Conservation (phyloP, 2,329 filamentous ascomycete genomes). For the Dothideomycetidae sp. region DNA sequence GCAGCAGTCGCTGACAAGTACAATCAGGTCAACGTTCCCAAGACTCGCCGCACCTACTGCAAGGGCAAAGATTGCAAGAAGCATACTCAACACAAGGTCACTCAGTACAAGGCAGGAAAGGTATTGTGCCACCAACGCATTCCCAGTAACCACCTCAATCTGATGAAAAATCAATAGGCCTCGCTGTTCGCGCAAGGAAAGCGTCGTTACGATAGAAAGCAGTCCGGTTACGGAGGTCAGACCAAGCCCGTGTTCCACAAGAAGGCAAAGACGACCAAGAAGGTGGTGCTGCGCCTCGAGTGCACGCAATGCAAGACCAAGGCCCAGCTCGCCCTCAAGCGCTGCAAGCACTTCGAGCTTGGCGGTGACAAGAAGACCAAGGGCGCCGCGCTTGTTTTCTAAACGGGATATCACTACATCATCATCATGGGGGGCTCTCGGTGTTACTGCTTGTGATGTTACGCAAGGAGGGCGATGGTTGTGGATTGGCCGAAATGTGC, state of each 20-base stretch:
- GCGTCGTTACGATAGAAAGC: constrained; percentile 98
- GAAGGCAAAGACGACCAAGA: constrained; percentile 99
- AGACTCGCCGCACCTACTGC: constrained; percentile 95
- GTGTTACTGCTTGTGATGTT: constrained; percentile 14
- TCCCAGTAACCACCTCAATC: neutral
- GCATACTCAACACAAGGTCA: constrained; percentile 74
- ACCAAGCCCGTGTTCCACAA: constrained; percentile 99
- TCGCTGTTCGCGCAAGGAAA: constrained; percentile 97
- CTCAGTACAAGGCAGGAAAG: constrained; percentile 96
- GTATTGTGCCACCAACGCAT: constrained; percentile 32
- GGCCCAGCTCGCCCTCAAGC: constrained; percentile 94
- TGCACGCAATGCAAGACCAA: constrained; percentile 98
- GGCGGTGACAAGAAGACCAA: constrained; percentile 99
- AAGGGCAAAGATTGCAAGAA: constrained; percentile 83
- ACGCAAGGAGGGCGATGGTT: neutral
- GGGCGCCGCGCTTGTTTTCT: constrained; percentile 99
- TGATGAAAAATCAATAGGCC: constrained; percentile 48
- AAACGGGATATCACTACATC: constrained; percentile 40
- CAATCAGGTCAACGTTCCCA: constrained; percentile 88
- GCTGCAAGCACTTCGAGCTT: constrained; percentile 99
- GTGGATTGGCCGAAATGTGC: neutral
- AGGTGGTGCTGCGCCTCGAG: constrained; percentile 96
- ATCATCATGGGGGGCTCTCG: constrained; percentile 26
- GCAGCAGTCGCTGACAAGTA: neutral
- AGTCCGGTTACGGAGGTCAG: constrained; percentile 99